Evolutionary conservation across 2,329 filamentous ascomycete species (phyloP), one percentile per base, ranked within the genome.

Genomic region (Trichoderma koningiopsis): DNA sequence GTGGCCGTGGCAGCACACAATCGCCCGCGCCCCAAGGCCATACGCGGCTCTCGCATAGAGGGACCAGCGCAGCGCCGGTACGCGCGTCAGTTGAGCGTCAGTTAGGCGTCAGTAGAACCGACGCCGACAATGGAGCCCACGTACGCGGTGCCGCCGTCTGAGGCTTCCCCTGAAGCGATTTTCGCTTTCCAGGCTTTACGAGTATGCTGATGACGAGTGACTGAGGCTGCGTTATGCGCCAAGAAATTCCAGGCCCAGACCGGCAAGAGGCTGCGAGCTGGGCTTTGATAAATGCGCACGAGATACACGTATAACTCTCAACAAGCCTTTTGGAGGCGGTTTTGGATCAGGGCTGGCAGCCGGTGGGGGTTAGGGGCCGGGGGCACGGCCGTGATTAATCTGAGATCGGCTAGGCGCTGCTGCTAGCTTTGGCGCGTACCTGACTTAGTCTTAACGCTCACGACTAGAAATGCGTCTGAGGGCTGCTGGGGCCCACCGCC

Each of bases 311-410:
- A 55, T 43, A 43, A 43, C 19, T 7, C 37, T 19, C 5, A 43
- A 19, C 40, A 43, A 43, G 40, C 16, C 40, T 43, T 43, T 43
- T 43, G 40, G 40, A 43, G 16, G 40, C 40, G 19, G 40, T 43
- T 19, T 43, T n/a, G 40, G 5, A 43, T 16, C 14, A 57, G 52
- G 63, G 53, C 37, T 49, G 37, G 53, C 37, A 19, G 27, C 37
- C 53, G 33, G 52, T 66, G 63, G 63, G 62, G 62, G 53, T n/a
- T 14, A 19, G 19, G 37, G 31, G 27, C 63, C 53, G 53, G 63
- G 53, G 47, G n/a, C n/a, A 13, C 22, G 47, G 4, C 47, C 49
- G 27, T 27, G 37, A 66, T 67, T 43, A 58, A 37, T 49, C 63
- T 59, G 29, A 52, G 63, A 52, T 67, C 37, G 63, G 63, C 40